Evolutionary conservation across 108 stramenopile species (phyloP).

Genomic region (Chaetoceros tenuissimus): DNA sequence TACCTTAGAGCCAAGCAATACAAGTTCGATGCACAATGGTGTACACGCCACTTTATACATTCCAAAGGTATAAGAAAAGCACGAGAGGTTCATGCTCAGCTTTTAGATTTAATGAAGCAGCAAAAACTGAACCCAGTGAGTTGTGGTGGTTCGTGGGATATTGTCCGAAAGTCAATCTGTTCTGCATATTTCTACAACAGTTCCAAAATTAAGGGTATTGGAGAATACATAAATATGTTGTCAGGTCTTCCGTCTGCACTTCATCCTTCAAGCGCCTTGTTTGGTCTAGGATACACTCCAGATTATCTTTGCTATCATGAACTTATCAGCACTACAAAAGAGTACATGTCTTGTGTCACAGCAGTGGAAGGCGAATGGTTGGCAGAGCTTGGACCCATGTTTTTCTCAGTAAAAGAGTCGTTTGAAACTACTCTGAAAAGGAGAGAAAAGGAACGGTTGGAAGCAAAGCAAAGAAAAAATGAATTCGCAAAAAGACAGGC

Average conservation of each 20-base stretch:
- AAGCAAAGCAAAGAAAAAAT: conserved; percentile 30
- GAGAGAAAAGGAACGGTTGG: conserved; percentile 53
- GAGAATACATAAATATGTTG: conserved; percentile 98
- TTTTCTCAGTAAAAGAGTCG: conserved; percentile 89
- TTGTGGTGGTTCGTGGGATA: conserved; percentile 92
- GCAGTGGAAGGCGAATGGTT: conserved; percentile 99
- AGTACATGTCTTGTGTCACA: conserved; percentile 97
- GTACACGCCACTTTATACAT: conserved; percentile 95
- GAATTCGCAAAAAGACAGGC: conserved; percentile 55
- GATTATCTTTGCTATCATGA: conserved; percentile 99
- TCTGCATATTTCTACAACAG: conserved; percentile 98
- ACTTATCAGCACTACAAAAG: conserved; percentile 94
- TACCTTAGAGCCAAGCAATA: conserved; percentile 91
- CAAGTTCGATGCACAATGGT: conserved; percentile 91
- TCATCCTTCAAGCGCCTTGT: conserved; percentile 87
- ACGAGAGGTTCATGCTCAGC: conserved; percentile 92
- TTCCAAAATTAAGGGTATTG: conserved; percentile 95
- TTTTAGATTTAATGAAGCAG: conserved; percentile 94
- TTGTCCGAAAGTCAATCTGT: conserved; percentile 95
- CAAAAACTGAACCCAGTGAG: conserved; percentile 76
- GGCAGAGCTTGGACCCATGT: conserved; percentile 98
- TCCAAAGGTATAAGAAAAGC: conserved; percentile 95
- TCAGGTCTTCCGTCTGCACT: conserved; percentile 86
- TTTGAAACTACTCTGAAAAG: conserved; percentile 67
- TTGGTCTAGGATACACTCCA: conserved; percentile 96